Conservation (phyloP, 2,329 filamentous ascomycete genomes). For the Sarocladium brachiariae region DNA sequence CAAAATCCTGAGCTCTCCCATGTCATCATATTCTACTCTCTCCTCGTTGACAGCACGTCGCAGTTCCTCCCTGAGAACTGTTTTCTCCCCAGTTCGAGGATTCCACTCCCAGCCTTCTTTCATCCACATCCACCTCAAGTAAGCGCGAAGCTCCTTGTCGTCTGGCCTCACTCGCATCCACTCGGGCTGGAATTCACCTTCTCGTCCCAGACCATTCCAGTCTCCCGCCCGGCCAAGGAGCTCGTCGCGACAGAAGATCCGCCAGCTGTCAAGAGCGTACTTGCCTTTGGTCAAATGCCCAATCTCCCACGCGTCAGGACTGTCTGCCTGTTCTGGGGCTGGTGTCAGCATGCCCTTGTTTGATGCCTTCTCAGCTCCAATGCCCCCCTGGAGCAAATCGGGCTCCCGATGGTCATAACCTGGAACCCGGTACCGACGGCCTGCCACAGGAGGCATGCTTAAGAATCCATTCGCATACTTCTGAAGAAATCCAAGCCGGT, state of each 20-base stretch:
- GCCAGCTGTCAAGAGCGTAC: slow-evolving; percentile 85
- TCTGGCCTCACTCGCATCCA: slow-evolving; percentile 80
- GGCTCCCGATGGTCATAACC: slow-evolving; percentile 37
- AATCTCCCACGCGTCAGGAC: slow-evolving; percentile 65
- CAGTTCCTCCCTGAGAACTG: slow-evolving; percentile 45
- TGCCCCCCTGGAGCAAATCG: slow-evolving; percentile 12
- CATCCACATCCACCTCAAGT: slow-evolving; percentile 86
- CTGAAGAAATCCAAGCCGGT: slow-evolving; percentile 62
- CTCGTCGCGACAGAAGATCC: slow-evolving; percentile 83
- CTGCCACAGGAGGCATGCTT: slow-evolving; percentile 51
- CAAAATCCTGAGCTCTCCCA: slow-evolving; percentile 39
- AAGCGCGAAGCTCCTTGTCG: slow-evolving; percentile 87
- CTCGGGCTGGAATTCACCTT: slow-evolving; percentile 65
- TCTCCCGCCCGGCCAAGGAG: slow-evolving; percentile 59
- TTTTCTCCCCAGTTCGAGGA: slow-evolving; percentile 58
- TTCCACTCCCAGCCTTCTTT: slow-evolving; percentile 81
- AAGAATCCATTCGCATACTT: slow-evolving; percentile 65
- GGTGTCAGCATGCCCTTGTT: not conserved
- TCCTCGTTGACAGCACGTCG: slow-evolving; percentile 50
- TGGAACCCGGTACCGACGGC: slow-evolving; percentile 45
- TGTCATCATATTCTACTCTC: slow-evolving; percentile 48
- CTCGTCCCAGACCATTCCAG: slow-evolving; percentile 52
- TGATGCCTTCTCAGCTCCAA: not conserved
- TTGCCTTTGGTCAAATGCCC: slow-evolving; percentile 75
- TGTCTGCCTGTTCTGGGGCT: slow-evolving; percentile 12